These are phyloP conservation scores for Cryptosporidium sp. DNA, from an alignment of 169 alveolate genomes.

Conservation along the genomic window DNA sequence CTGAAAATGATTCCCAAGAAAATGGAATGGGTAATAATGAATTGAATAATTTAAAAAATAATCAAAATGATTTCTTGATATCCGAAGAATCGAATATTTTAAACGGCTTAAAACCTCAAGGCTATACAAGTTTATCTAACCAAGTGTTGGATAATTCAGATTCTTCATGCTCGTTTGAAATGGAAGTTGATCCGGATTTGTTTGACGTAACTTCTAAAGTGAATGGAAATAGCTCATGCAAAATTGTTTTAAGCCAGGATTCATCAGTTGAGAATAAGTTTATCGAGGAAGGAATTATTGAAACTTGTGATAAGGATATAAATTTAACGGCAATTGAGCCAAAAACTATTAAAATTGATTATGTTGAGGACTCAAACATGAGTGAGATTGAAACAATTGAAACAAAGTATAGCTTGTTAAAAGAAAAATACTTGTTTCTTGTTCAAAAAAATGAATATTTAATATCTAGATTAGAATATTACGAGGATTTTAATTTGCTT, in stretches of 20 bases:
- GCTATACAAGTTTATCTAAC: neutral
- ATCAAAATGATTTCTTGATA: neutral
- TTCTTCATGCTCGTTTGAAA: neutral
- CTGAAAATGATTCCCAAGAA: neutral
- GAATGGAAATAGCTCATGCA: neutral
- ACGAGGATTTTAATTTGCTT: conserved; percentile 29
- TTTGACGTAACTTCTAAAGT: neutral
- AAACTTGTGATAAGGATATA: neutral
- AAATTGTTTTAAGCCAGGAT: neutral
- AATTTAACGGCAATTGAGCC: neutral
- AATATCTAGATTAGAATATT: conserved; percentile 39
- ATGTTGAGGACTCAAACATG: neutral
- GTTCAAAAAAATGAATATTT: conserved; percentile 61
- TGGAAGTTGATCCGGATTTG: neutral
- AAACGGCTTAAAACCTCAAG: neutral
- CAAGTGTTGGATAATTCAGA: neutral
- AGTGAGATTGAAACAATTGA: conserved; percentile 17
- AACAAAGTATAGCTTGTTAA: conserved; percentile 13
- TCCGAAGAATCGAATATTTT: neutral
- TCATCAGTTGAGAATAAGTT: neutral
- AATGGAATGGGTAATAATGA: neutral
- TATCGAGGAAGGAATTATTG: neutral
- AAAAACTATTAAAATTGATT: neutral
- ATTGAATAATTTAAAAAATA: neutral
- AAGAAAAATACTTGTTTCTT: conserved; percentile 54